phyloP scores from a whole-genome alignment of 2,329 filamentous ascomycete genomes.

The Pseudocercospora eumusae region DNA sequence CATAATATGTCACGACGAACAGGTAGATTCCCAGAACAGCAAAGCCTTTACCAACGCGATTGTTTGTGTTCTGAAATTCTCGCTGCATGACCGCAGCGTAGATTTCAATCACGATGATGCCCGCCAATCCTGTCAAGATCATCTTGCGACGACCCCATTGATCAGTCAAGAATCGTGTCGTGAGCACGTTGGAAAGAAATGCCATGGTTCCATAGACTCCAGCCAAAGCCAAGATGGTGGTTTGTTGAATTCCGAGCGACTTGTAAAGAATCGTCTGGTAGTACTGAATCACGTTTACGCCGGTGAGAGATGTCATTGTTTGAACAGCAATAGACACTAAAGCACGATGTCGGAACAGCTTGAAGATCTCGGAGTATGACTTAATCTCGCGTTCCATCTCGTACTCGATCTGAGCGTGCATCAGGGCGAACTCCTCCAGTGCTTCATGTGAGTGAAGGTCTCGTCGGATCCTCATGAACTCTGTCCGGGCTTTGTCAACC shows the following conservation, averaged over 20 bases:
- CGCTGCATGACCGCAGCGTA: slow-evolving; percentile 62
- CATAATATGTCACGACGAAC: slow-evolving; percentile 55
- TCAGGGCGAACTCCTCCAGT: slow-evolving; percentile 56
- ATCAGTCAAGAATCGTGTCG: slow-evolving; percentile 56
- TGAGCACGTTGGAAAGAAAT: slow-evolving; percentile 54
- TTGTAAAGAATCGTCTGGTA: slow-evolving; percentile 55
- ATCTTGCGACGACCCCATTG: slow-evolving; percentile 63
- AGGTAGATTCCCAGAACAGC: slow-evolving; percentile 62
- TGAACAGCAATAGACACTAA: slow-evolving; percentile 59
- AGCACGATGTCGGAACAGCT: slow-evolving; percentile 54
- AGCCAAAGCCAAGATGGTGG: slow-evolving; percentile 56
- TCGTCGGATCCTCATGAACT: slow-evolving; percentile 53
- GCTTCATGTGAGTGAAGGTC: slow-evolving; percentile 50
- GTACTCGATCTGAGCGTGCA: slow-evolving; percentile 53
- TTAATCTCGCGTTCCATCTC: slow-evolving; percentile 59
- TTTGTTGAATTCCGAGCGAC: slow-evolving; percentile 54
- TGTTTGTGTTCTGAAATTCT: slow-evolving; percentile 57
- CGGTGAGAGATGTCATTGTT: slow-evolving; percentile 59
- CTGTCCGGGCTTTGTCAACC: slow-evolving; percentile 50
- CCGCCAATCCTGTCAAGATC: slow-evolving; percentile 56
- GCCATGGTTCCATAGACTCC: slow-evolving; percentile 58
- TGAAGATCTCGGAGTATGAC: slow-evolving; percentile 55
- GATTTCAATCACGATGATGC: slow-evolving; percentile 59
- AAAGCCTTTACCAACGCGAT: slow-evolving; percentile 60
- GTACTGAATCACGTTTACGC: slow-evolving; percentile 59